Evolutionary conservation across 371 early-diverging fungal species (phyloP).

Genomic region (Mortierella sp.): DNA sequence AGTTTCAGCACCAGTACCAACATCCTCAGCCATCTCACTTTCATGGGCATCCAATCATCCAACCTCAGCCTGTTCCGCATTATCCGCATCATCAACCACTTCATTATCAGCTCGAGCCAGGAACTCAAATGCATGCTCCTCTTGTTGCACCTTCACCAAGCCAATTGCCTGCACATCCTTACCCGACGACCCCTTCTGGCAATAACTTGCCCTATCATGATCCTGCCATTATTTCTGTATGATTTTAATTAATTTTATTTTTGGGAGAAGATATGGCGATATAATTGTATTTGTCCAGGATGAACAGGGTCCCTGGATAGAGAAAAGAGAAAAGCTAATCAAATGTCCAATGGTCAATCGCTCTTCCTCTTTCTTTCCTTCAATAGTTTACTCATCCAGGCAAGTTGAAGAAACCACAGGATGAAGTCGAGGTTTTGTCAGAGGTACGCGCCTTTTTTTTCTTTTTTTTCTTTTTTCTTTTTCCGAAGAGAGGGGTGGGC

Average conservation of each 20-base stretch:
- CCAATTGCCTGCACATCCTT: conserved; percentile 37
- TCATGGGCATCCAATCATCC: no score
- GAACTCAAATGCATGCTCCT: conserved; percentile 16
- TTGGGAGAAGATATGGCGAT: no score
- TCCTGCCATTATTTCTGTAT: conserved; percentile 42
- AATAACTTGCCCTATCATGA: conserved; percentile 24
- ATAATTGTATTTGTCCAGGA: no score
- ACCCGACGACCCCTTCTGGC: conserved; percentile 6
- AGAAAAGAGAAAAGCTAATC: neutral
- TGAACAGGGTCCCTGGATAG: no score
- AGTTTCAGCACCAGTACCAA: conserved; percentile 1
- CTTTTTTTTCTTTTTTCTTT: neutral
- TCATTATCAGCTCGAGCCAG: conserved; percentile 17
- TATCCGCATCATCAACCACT: conserved; percentile 8
- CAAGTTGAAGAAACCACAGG: neutral
- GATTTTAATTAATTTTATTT: neutral
- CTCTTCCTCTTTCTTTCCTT: neutral
- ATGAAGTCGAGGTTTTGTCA: conserved; percentile 9
- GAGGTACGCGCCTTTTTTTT: conserved; percentile 13
- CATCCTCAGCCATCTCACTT: neutral
- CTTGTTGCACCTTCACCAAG: conserved; percentile 28
- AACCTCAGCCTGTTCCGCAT: conserved; percentile 6
- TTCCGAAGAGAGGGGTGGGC: no score
- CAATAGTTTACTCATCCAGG: conserved; percentile 39
- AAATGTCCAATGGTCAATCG: neutral